Conservation (phyloP, 225 moss, liverwort and hornwort species). For the Physcomitrellopsis africana region DNA sequence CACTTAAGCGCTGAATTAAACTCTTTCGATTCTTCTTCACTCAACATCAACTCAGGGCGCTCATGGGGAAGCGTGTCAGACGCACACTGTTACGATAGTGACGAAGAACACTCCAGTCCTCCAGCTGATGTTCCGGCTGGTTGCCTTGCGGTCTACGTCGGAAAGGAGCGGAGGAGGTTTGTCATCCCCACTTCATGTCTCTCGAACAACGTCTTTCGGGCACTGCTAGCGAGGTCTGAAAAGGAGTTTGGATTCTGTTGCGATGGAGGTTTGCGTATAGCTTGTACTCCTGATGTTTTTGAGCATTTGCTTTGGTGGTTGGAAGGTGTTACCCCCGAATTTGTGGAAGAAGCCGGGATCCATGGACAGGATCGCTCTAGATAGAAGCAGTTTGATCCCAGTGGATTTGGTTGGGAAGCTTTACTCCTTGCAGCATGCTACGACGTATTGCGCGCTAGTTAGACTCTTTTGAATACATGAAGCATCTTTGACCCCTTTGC, state of each 20-base stretch:
- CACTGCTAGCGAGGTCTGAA: constrained; percentile 79
- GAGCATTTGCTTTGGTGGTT: constrained; percentile 89
- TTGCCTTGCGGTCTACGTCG: constrained; percentile 81
- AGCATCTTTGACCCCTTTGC: constrained; percentile 23
- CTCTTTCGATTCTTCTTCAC: constrained; percentile 55
- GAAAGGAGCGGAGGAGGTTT: constrained; percentile 77
- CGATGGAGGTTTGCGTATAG: constrained; percentile 88
- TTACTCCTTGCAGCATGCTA: constrained; percentile 24
- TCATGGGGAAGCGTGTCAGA: constrained; percentile 62
- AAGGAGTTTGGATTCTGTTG: constrained; percentile 85
- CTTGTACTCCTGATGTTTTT: constrained; percentile 84
- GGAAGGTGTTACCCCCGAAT: constrained; percentile 39
- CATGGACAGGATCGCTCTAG: constrained; percentile 36
- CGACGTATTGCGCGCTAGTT: not conserved
- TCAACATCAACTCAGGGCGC: constrained; percentile 55
- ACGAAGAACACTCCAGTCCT: constrained; percentile 45
- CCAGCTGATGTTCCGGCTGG: constrained; percentile 77
- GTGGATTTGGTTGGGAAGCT: constrained; percentile 13
- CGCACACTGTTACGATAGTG: constrained; percentile 42
- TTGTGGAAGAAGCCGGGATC: constrained; percentile 35
- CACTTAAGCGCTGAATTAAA: constrained; percentile 56
- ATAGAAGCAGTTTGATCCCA: not conserved
- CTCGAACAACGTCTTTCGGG: constrained; percentile 73
- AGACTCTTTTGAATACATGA: constrained; percentile 17
- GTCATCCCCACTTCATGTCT: constrained; percentile 81